A percentile compares a stretch with the other conserved stretches of the same genome.
phyloP scores from a whole-genome alignment of 345 rosid genomes.

The Capsella bursapastoris region DNA sequence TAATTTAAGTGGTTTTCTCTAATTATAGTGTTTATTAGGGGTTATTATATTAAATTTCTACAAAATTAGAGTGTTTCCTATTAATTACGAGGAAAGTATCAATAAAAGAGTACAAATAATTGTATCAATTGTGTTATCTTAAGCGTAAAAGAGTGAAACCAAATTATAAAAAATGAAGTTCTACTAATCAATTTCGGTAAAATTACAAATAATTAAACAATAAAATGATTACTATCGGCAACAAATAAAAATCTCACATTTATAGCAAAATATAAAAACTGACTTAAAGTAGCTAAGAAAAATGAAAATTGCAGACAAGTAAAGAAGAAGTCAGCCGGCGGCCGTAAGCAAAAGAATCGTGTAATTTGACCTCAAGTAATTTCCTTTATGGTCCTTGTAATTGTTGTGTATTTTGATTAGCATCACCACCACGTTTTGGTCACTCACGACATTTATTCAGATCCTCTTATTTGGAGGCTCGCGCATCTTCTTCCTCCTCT shows the following conservation, averaged over 20 bases:
- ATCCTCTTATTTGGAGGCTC: not conserved
- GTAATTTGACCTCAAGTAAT: no score
- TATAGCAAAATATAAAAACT: no score
- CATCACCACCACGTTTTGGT: conserved; percentile 8
- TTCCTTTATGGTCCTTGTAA: conserved; percentile 7
- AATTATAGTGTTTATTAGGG: conserved; percentile 14
- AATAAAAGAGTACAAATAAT: no score
- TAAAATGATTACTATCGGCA: no score
- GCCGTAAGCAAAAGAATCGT: not conserved
- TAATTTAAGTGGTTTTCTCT: not conserved
- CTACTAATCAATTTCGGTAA: no score
- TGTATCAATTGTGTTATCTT: no score
- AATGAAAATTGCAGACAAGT: not conserved
- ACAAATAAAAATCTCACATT: no score
- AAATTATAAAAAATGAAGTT: no score
- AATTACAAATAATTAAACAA: no score
- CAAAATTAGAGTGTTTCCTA: not conserved
- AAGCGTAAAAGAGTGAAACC: no score
- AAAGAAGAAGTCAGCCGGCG: no score
- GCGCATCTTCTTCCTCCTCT: conserved; percentile 1
- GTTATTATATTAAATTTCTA: not conserved
- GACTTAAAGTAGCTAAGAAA: no score
- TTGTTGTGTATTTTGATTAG: conserved; percentile 1
- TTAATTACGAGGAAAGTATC: not conserved
- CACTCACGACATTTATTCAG: not conserved